phyloP scores from a whole-genome alignment of 257 asterid genomes.

The Solanum etuberosum region DNA sequence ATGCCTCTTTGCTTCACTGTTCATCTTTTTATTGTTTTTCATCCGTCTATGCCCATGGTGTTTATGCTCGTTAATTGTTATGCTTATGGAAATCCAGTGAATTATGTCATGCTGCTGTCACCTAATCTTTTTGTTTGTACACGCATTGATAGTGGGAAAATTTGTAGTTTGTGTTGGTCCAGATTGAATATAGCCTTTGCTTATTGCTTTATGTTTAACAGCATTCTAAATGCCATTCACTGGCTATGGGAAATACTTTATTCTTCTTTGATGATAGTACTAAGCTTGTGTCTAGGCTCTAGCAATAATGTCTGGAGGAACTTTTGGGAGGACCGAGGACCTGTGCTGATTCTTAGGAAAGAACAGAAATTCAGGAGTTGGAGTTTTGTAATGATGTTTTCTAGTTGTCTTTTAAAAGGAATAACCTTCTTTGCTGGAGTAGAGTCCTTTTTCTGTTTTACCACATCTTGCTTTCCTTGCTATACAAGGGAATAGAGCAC shows the following conservation, averaged over 20 bases:
- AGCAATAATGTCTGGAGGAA: neutral
- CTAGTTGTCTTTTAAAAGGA: neutral
- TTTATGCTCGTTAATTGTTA: neutral
- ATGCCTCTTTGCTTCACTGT: neutral
- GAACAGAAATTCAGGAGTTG: neutral
- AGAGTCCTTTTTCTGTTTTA: neutral
- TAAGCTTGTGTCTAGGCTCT: neutral
- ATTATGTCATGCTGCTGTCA: neutral
- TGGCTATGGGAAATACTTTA: neutral
- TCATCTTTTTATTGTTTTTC: neutral
- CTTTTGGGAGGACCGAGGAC: neutral
- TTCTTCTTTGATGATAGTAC: neutral
- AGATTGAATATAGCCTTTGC: neutral
- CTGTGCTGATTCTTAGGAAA: neutral
- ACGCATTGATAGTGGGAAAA: neutral
- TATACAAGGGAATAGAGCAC: neutral
- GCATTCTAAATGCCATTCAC: neutral
- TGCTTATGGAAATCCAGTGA: neutral
- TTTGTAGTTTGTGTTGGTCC: neutral
- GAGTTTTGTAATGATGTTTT: neutral
- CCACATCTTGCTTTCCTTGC: neutral
- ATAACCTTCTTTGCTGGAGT: neutral
- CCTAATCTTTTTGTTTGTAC: neutral
- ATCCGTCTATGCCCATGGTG: neutral
- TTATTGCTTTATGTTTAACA: neutral